Percentiles rank a stretch among this genome's conserved stretches.
Conservation (phyloP, 768 basidiomycete species). For the Leccinum subgranulosum region DNA sequence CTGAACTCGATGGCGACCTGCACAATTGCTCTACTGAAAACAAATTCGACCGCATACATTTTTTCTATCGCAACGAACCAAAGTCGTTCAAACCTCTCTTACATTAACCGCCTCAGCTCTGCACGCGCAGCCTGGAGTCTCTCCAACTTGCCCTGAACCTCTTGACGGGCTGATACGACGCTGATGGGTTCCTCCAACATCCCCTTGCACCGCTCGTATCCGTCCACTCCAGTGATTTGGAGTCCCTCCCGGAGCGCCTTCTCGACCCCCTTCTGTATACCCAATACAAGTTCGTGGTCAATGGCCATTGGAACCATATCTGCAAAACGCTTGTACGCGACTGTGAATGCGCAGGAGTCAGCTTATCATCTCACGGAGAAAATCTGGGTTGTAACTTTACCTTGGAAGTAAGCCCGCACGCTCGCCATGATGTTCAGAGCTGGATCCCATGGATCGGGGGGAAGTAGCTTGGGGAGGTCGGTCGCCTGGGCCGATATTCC, state of each 20-base stretch:
- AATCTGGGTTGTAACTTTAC: slow-evolving; percentile 31
- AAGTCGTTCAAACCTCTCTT: background rate
- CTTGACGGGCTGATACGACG: slow-evolving; percentile 43
- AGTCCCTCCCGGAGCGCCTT: slow-evolving; percentile 46
- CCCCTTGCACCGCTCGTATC: slow-evolving; percentile 43
- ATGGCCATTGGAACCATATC: slow-evolving; percentile 44
- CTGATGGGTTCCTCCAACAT: slow-evolving; percentile 50
- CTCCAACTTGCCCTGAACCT: slow-evolving; percentile 49
- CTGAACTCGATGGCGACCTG: background rate
- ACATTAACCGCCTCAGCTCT: slow-evolving; percentile 32
- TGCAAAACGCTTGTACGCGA: slow-evolving; percentile 44
- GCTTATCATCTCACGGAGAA: background rate
- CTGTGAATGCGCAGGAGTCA: slow-evolving; percentile 26
- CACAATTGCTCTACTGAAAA: too few relatives aligned
- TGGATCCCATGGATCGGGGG: slow-evolving; percentile 49
- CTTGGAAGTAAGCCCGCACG: slow-evolving; percentile 74
- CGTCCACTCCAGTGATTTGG: slow-evolving; percentile 48
- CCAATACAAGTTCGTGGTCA: slow-evolving; percentile 41
- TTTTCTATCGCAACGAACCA: background rate
- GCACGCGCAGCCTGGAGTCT: slow-evolving; percentile 44
- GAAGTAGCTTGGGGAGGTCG: slow-evolving; percentile 50
- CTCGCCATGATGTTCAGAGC: slow-evolving; percentile 67
- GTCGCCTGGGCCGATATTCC: slow-evolving; percentile 35
- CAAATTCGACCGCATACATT: background rate
- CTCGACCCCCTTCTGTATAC: slow-evolving; percentile 45